phyloP scores from a whole-genome alignment of 2,329 filamentous ascomycete species.

The Claviceps sp. region DNA sequence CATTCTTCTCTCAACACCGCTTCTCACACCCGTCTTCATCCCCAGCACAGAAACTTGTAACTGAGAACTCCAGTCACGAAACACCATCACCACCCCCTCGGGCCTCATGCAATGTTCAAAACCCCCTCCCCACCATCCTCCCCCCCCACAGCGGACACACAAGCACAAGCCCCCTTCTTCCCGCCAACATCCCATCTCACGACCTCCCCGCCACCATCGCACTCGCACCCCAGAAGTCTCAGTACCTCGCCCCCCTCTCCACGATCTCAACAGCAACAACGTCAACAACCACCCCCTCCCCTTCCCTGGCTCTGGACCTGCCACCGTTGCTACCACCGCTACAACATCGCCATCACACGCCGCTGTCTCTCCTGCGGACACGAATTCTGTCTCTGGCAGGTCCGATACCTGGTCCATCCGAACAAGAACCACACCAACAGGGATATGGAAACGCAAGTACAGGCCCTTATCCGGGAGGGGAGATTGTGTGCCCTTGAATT shows the following conservation, averaged over 20 bases:
- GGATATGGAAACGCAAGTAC: too few relatives aligned
- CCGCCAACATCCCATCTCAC: neutral
- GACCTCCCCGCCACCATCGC: neutral
- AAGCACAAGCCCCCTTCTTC: neutral
- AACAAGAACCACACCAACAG: too few relatives aligned
- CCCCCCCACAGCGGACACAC: neutral
- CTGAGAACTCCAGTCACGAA: neutral
- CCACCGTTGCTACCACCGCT: slow-evolving; percentile 15
- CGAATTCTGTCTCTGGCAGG: slow-evolving; percentile 17
- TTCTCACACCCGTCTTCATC: too few relatives aligned
- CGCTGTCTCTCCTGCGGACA: slow-evolving; percentile 27
- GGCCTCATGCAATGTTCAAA: neutral
- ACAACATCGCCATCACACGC: slow-evolving; percentile 19
- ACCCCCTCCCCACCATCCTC: neutral
- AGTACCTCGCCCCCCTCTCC: too few relatives aligned
- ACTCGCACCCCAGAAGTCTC: too few relatives aligned
- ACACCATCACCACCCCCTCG: neutral
- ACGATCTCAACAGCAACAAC: too few relatives aligned
- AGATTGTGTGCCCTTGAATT: slow-evolving; percentile 15
- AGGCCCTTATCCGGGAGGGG: too few relatives aligned
- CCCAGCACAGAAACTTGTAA: neutral
- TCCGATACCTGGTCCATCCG: neutral
- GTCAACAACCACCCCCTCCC: neutral
- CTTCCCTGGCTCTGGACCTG: slow-evolving; percentile 22
- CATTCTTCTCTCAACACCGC: too few relatives aligned